Conservation (phyloP, 768 basidiomycete species). For the Xerocomus brunneocitrinus region DNA sequence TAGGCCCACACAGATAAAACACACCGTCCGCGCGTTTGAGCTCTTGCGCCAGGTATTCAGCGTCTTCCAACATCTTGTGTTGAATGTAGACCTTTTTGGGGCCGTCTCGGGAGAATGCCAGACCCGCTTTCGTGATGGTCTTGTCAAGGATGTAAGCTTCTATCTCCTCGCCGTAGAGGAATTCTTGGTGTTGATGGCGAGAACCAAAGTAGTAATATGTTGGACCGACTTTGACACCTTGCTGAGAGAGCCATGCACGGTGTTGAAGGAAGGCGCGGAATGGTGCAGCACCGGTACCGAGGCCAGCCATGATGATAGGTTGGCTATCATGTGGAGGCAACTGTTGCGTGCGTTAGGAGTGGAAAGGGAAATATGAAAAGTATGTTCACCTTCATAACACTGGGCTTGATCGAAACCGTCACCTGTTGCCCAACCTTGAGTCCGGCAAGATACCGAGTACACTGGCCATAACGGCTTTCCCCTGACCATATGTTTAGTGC, state of each 20-base stretch:
- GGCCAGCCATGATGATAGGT: slow-evolving; percentile 97
- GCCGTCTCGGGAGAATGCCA: slow-evolving; percentile 95
- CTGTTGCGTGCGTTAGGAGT: slow-evolving; percentile 35
- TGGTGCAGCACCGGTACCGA: slow-evolving; percentile 97
- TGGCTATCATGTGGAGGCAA: slow-evolving; percentile 80
- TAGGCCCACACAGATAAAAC: slow-evolving; percentile 97
- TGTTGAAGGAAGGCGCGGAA: slow-evolving; percentile 99
- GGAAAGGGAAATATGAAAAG: background rate
- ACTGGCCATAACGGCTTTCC: slow-evolving; percentile 81
- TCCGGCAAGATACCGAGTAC: slow-evolving; percentile 88
- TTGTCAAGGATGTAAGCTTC: slow-evolving; percentile 87
- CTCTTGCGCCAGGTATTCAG: slow-evolving; percentile 67
- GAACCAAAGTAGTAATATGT: slow-evolving; percentile 99
- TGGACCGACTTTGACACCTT: slow-evolving; percentile 81
- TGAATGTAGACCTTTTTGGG: slow-evolving; percentile 96
- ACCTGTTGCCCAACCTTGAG: slow-evolving; percentile 87
- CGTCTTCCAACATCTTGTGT: slow-evolving; percentile 95
- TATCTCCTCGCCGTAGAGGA: slow-evolving; percentile 94
- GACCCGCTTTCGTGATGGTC: slow-evolving; percentile 82
- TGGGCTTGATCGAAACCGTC: slow-evolving; percentile 96
- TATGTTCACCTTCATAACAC: slow-evolving; percentile 88
- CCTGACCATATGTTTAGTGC: slow-evolving; percentile 42
- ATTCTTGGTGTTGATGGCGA: slow-evolving; percentile 91
- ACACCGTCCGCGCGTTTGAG: slow-evolving; percentile 69
- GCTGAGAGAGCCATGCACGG: slow-evolving; percentile 74